A percentile compares a stretch with the other conserved stretches of the same genome.
Evolutionary conservation across 805 yeast species (phyloP).

Genomic region (Yarrowia divulgata): DNA sequence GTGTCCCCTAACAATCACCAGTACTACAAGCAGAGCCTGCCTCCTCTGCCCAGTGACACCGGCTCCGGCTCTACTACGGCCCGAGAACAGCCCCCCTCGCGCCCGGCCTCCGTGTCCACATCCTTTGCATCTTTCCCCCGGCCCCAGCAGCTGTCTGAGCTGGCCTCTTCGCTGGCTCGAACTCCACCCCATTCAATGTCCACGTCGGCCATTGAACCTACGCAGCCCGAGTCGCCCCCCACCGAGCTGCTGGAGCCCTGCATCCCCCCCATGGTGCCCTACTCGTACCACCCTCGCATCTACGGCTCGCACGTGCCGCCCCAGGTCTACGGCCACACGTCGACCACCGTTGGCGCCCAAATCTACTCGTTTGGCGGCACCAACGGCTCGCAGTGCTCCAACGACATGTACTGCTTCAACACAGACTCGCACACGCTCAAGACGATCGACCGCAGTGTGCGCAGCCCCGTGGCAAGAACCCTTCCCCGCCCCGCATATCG

Average conservation of each 20-base stretch:
- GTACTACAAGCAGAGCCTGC: conserved; percentile 23
- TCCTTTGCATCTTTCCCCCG: conserved; percentile 27
- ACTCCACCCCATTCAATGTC: no score
- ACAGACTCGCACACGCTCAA: conserved; percentile 18
- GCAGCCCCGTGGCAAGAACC: background rate
- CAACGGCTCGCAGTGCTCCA: conserved; percentile 30
- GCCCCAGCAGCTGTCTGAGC: conserved; percentile 14
- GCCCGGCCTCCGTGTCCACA: background rate
- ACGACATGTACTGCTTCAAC: conserved; percentile 24
- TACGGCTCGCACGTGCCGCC: conserved; percentile 45
- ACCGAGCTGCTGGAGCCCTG: conserved; percentile 8
- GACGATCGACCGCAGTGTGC: background rate
- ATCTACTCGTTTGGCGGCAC: conserved; percentile 45
- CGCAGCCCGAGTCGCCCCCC: background rate
- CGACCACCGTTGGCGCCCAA: conserved; percentile 41
- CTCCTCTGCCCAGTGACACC: conserved; percentile 8
- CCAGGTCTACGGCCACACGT: conserved; percentile 43
- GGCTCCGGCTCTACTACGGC: no score
- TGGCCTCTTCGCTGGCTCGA: conserved; percentile 15
- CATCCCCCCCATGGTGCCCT: conserved; percentile 40
- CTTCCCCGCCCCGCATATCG: conserved; percentile 8
- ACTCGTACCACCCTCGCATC: conserved; percentile 44
- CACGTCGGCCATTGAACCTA: background rate
- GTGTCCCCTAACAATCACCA: conserved; percentile 29
- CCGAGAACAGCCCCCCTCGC: background rate